Evolutionary conservation across 2,329 filamentous ascomycete species (phyloP), one percentile per base, ranked within the genome.

Genomic region (Scedosporium boydii): DNA sequence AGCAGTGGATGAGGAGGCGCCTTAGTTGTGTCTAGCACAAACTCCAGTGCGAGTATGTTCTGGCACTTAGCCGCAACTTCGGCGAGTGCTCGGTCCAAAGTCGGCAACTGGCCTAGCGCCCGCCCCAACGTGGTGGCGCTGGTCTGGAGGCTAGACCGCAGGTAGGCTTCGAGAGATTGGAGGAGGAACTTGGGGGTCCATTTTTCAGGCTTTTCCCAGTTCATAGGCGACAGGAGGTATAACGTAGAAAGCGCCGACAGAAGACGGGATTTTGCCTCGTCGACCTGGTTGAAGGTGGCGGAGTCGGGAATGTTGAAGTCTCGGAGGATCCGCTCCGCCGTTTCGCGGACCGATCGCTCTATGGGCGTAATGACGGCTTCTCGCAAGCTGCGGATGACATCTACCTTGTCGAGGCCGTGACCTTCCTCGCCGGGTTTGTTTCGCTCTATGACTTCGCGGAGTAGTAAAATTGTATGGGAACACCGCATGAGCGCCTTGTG

Each of bases 1-100:
- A 93, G 72, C 0, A 90, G 76, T 0, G 90, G 88, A 69, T 96
- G 91, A 0, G 73, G 53, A 0, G 91, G 90, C 0, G 87, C 79
- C 66, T 86, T 87, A 2, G 85, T 87, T 3, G 80, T 78, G 59
- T 86, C 84, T 6, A 98, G 84, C 2, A 97, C 82, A 1, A 86
- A 78, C 76, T 96, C 91, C 2, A 98, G 78, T 0, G 91, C 91
- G n/a, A 96, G 86, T 46, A 98, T 85, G 70, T 96, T 96, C 72
- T 96, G 93, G 71, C 93, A 97, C 56, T 90, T 83, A 4, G 87
- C 86, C 6, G 90, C 89, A 23, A 96, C 86, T 69, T 98, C 95
- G 16, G 85, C 79, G 1, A 98, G 80, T 0, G 91, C 89, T 60
- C 91, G 84, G 58, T 98, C 93, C 34, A 98, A 81, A 0, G 84